phyloP scores from a whole-genome alignment of 2,329 filamentous ascomycete genomes.

The Nannizzia gypsea region DNA sequence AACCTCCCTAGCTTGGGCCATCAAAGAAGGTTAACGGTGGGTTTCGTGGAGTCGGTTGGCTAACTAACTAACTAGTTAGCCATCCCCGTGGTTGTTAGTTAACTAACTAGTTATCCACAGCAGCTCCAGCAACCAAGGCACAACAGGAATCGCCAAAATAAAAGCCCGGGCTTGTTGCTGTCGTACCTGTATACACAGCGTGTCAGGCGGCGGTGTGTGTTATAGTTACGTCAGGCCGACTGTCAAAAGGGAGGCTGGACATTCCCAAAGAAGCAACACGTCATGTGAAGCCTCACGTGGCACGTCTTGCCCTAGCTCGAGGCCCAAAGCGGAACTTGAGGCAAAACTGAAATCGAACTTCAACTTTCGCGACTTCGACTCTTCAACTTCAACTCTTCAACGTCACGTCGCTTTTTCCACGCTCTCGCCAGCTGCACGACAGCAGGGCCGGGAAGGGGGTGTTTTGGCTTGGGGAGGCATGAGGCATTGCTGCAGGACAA shows the following conservation, averaged over 20 bases:
- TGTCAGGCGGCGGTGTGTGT: background rate
- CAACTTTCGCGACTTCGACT: background rate
- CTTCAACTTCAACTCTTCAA: background rate
- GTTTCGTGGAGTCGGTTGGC: background rate
- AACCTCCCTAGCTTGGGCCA: background rate
- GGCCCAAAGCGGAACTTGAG: background rate
- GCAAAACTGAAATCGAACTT: background rate
- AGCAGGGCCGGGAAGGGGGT: too few species aligned
- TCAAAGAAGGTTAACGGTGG: constrained; percentile 2
- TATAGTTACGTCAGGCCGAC: background rate
- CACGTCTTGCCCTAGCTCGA: background rate
- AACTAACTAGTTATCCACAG: background rate
- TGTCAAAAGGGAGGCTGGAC: background rate
- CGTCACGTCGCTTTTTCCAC: background rate
- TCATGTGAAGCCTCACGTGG: constrained; percentile 3
- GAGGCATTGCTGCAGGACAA: background rate
- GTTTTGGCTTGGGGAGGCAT: background rate
- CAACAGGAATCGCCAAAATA: background rate
- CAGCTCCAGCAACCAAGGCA: background rate
- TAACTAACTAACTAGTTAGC: too few species aligned
- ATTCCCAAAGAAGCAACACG: background rate
- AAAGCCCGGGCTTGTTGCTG: too few species aligned
- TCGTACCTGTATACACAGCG: background rate
- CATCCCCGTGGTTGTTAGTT: too few species aligned
- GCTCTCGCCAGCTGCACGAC: too few species aligned